A percentile compares a stretch with the other conserved stretches of the same genome.
Evolutionary conservation across 2,329 filamentous ascomycete species (phyloP).

Genomic region (Calonectria pseudoreteaudii): DNA sequence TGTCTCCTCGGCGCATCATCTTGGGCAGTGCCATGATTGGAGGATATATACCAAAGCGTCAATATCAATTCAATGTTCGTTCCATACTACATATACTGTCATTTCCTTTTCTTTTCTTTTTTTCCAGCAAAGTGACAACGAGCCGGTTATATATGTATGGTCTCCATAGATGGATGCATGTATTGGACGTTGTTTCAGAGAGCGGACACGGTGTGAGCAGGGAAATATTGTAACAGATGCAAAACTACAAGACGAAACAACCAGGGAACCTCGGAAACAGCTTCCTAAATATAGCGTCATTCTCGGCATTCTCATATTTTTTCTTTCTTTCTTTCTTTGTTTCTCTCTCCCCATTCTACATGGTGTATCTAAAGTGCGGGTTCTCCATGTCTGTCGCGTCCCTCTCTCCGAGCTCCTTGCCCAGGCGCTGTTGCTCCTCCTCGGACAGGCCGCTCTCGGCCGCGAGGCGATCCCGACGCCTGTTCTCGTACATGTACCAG

Average conservation of each 20-base stretch:
- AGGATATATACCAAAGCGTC: not conserved
- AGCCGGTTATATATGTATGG: not conserved
- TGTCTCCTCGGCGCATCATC: not conserved
- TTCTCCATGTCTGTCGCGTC: conserved; percentile 1
- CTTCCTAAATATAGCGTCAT: not conserved
- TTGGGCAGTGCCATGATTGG: not conserved
- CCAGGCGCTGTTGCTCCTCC: not conserved
- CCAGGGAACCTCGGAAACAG: not conserved
- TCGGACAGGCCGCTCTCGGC: not conserved
- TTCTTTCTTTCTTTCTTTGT: too few species aligned
- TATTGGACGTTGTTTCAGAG: not conserved
- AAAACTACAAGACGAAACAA: not conserved
- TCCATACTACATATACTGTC: too few species aligned
- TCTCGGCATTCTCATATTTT: too few species aligned
- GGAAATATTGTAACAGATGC: not conserved
- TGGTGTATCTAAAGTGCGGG: not conserved
- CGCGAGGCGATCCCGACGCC: not conserved
- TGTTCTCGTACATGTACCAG: conserved; percentile 10
- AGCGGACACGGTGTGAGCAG: not conserved
- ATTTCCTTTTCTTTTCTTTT: too few species aligned
- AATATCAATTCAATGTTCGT: not conserved
- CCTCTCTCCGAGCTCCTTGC: not conserved
- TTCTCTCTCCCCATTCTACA: not conserved
- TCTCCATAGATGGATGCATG: too few species aligned
- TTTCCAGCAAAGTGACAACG: not conserved